Percentiles rank a stretch among this genome's conserved stretches.
phyloP scores from a whole-genome alignment of 1,284 basidiomycete genomes.

The Boletus sp. region DNA sequence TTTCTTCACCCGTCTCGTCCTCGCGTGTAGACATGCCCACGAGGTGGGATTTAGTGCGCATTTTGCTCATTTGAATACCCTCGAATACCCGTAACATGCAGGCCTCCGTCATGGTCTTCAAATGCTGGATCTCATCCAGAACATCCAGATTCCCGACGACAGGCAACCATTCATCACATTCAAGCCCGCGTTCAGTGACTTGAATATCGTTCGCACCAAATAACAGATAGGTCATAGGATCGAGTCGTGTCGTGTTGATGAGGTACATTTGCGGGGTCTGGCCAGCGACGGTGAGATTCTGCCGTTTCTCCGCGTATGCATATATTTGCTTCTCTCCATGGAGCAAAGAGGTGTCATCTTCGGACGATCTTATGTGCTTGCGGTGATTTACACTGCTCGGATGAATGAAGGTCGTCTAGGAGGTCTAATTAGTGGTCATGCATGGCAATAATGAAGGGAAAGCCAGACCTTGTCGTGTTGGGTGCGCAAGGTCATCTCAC shows the following conservation, averaged over 20 bases:
- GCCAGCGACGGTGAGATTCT: conserved; percentile 58
- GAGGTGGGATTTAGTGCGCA: conserved; percentile 32
- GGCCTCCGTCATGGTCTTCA: conserved; percentile 79
- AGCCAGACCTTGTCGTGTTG: conserved; percentile 77
- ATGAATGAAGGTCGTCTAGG: conserved; percentile 72
- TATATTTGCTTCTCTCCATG: conserved; percentile 75
- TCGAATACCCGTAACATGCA: conserved; percentile 92
- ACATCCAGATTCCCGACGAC: conserved; percentile 75
- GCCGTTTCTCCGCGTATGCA: conserved; percentile 83
- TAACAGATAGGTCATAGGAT: conserved; percentile 88
- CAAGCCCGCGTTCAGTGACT: conserved; percentile 65
- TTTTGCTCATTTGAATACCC: conserved; percentile 61
- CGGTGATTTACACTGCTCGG: conserved; percentile 84
- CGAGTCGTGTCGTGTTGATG: conserved; percentile 80
- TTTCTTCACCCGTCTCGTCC: conserved; percentile 61
- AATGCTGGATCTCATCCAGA: conserved; percentile 80
- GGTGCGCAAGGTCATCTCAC: conserved; percentile 74
- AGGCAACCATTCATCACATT: conserved; percentile 91
- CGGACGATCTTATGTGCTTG: conserved; percentile 49
- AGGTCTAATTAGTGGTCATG: conserved; percentile 11
- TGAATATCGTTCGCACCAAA: conserved; percentile 85
- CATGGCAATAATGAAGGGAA: conserved; percentile 4
- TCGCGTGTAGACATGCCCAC: conserved; percentile 44
- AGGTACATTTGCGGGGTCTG: conserved; percentile 65
- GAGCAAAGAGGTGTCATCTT: conserved; percentile 35